Evolutionary conservation across 140 eudicot species (phyloP), one percentile per base, ranked within the genome.

Genomic region (Oenanthe javanica): DNA sequence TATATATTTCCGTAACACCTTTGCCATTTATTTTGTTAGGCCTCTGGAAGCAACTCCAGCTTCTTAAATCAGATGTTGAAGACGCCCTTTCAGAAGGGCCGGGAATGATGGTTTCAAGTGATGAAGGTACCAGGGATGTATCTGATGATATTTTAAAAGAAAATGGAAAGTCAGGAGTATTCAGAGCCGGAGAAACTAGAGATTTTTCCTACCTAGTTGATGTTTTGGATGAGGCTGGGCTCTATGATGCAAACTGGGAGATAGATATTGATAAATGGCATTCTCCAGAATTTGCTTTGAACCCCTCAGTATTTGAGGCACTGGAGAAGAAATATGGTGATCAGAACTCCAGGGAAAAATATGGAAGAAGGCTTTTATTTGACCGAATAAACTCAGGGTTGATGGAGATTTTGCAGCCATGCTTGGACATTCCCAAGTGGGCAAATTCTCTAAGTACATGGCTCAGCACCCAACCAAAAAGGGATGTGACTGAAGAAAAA

Each of bases 171-270:
- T 40, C 61, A 82, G 77, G 54, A 77, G 48, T 78, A 5, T 78
- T 72, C 69, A 79, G 78, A 76, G 47, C 86, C 71, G 77, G 69
- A 75, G 93, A 89, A 81, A 87, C 87, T 43, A 84, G 89, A 52
- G 88, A 92, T 81, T 89, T 84, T 87, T 90, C 96, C 45, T 95
- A 95, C 90, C n/a, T 95, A 61, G 85, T 88, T 18, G 97, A 95
- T 76, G 90, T 92, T 78, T 78, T 95, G 27, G 90, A 88, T 27
- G 92, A 88, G 86, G 88, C 89, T 25, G 89, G 86, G 47, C 79
- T 88, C 80, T 57, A 47, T 74, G 74, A 69, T 23, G 27, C 69
- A 25, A 75, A 86, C 54, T 76, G 86, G 46, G 87, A 84, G 23
- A 69, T 66, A 15, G 59, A 36, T 46, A 61, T 84, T 64, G 83